Conservation (phyloP, 164 flowering plant species). For the Magnolia sinica region DNA sequence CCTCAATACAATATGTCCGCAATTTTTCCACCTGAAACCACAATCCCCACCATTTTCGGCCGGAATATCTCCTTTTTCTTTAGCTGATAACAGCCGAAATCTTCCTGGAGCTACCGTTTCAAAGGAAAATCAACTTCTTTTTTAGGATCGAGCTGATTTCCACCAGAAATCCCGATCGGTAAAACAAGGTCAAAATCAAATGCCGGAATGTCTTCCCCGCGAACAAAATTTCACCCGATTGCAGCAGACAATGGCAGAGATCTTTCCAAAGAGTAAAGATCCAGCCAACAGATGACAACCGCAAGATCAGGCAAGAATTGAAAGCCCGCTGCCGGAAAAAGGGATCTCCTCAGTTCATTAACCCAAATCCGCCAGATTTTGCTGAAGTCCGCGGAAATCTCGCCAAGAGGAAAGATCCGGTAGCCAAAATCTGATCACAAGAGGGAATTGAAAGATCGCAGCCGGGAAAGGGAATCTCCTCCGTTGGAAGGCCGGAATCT, state of each 20-base stretch:
- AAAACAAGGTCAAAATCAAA: not conserved
- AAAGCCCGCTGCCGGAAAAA: not conserved
- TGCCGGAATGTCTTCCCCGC: not conserved
- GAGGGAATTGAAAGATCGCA: not conserved
- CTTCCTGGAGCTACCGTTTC: not conserved
- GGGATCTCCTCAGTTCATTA: not conserved
- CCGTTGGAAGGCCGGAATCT: constrained; percentile 5
- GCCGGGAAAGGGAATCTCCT: constrained; percentile 9
- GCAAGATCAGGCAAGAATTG: not conserved
- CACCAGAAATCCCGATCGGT: not conserved
- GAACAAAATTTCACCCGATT: not conserved
- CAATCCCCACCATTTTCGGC: not conserved
- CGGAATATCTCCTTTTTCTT: not conserved
- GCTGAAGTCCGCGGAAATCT: not conserved
- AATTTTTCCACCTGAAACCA: not conserved
- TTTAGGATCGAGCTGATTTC: not conserved
- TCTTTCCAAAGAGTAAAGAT: not conserved
- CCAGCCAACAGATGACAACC: not conserved
- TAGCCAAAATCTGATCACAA: not conserved
- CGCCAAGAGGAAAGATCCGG: not conserved
- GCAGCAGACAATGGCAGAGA: not conserved
- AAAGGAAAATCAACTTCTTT: not conserved
- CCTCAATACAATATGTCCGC: not conserved
- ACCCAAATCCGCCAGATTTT: not conserved
- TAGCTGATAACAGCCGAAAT: not conserved